Percentiles rank a stretch among this genome's conserved stretches.
Evolutionary conservation across 192 early-diverging fungal species (phyloP).

Genomic region (Umbelopsis isabellina): DNA sequence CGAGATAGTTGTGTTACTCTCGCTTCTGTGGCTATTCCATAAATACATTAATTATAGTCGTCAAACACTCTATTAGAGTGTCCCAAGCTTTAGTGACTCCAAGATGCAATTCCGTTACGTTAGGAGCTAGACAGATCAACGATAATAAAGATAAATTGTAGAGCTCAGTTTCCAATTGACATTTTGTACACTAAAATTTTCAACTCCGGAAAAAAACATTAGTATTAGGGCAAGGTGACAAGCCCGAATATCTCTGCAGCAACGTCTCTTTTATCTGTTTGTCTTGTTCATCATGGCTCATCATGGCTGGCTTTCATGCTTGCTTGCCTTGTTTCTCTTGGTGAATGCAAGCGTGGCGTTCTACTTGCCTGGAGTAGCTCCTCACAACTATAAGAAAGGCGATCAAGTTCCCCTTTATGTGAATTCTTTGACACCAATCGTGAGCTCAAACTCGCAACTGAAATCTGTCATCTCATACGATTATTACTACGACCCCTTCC

Average conservation of each 20-base stretch:
- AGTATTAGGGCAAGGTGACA: neutral
- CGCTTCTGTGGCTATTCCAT: too few species aligned
- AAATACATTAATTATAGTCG: too few species aligned
- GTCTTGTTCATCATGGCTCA: slow-evolving; percentile 8
- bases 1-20: too few species aligned
- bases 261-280: neutral
- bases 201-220: neutral
- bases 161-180: too few species aligned
- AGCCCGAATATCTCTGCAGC: neutral
- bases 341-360: slow-evolving; percentile 56
- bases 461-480: slow-evolving; percentile 85
- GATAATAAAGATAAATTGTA: too few species aligned
- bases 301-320: slow-evolving; percentile 19
- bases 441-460: slow-evolving; percentile 57
- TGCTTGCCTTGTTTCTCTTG: slow-evolving; percentile 26
- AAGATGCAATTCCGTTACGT: too few species aligned
- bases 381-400: slow-evolving; percentile 75
- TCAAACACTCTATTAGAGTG: too few species aligned
- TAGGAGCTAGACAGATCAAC: too few species aligned
- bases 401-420: slow-evolving; percentile 78
- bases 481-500: slow-evolving; percentile 86
- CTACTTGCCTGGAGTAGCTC: slow-evolving; percentile 94
- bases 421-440: slow-evolving; percentile 83
- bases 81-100: too few species aligned
- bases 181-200: too few species aligned